Evolutionary conservation across 176 grass and related monocot genomes (phyloP), one percentile per base, ranked within the genome.

Genomic region (Tillandsia leiboldiana): DNA sequence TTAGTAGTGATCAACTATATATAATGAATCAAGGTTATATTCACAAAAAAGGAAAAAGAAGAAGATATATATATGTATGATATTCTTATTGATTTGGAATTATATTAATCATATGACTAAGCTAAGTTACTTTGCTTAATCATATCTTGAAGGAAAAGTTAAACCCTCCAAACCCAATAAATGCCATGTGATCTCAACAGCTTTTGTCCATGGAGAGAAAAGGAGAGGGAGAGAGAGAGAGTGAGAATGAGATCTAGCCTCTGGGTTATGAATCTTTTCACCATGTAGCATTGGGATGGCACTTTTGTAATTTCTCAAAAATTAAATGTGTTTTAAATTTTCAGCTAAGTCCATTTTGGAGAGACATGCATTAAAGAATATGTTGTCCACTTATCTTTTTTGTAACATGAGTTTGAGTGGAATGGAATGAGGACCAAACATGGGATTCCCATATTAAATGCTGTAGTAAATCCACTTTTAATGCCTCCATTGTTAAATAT

Each of bases 101-200:
- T 42, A 7, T 7, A 42, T 42, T 7, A 42, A 42, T 42, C 17
- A 61, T 23, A 7, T 18, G 56, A 10, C 13, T 29, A 11, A 53
- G 53, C 50, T 63, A 53, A 63, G 64, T 69, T 81, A 72, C 51
- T 57, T 68, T 81, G 71, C 74, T 81, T 74, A 81, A 59, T 53
- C 48, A 73, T 73, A 66, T 67, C 54, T 50, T 49, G 27, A 68
- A 81, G 61, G 65, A 51, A 75, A 75, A 75, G 49, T 63, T 81
- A 81, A 74, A n/a, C 63, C 78, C 71, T 75, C 56, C 73, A 51
- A 64, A 29, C 52, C 78, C 78, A 81, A 81, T 72, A 81, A 69
- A 13, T 61, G 53, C 78, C 78, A 81, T 81, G 78, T 81, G 78
- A 69, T 69, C 11, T 23, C 62, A 69, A 81, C 78, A 81, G 78